Base-by-base conservation (phyloP, 768 basidiomycete species). In the Boletus rubroflammeus region DNA sequence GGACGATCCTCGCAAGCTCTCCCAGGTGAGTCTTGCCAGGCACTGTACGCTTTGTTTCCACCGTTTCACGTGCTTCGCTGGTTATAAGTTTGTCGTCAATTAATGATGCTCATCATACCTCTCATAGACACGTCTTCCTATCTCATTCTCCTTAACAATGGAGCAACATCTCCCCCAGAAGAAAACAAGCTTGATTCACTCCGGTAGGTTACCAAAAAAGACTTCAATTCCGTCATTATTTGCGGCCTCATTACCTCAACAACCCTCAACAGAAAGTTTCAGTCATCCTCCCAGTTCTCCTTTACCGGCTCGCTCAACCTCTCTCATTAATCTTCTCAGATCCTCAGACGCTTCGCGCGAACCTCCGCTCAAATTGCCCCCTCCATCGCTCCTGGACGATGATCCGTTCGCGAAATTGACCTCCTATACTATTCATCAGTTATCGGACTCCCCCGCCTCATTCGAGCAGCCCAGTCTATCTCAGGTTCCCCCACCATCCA, bases 331-430 rank as follows among this genome's bases (percentile, higher is more conserved):
- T 45, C 26, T 23, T n/a, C 39, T 15, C 42, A n/a, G 34, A 8
- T 15, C 29, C 14, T 14, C 28, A 34, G 47, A 19, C 25, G 23
- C 25, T 7, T 36, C 36, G 23, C n/a, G 6, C 10, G 34, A 26
- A 36, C 34, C 39, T 23, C 44, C 56, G 44, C 46, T 42, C 53
- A 17, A 44, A 6, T 29, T 53, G 19, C 28, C 47, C 23, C 29
- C 55, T 19, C 45, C 56, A 17, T 59, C 61, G 11, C 49, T 88
- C 19, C 72, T 86, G 25, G 87, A 88, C 61, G 82, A 85, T 48
- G 88, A 90, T 61, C 88, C 88, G 2, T 90, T 90, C 61, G 88
- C 88, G 21, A 81, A 84, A 56, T 73, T 85, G 43, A 15, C 56
- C 14, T 72, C 76, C 55, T 32, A 35, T 23, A 5, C 23, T 11